phyloP scores from a whole-genome alignment of 805 yeast species.

The Candida lessepsii region DNA sequence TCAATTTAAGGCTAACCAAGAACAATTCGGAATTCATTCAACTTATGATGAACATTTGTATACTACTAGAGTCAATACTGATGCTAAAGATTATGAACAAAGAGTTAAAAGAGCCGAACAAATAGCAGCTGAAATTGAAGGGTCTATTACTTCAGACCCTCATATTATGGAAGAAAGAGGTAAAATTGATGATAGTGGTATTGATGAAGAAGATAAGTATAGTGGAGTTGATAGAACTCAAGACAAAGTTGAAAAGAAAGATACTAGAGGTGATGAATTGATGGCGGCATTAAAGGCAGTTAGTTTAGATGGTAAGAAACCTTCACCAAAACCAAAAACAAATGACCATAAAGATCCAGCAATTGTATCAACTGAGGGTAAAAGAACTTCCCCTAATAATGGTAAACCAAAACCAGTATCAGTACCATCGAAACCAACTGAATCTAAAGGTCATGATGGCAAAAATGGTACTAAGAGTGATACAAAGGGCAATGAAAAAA shows the following conservation, averaged over 20 bases:
- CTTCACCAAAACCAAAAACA: constrained; percentile 56
- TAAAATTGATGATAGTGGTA: constrained; percentile 72
- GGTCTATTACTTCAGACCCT: constrained; percentile 62
- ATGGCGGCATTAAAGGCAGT: constrained; percentile 46
- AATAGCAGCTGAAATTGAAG: constrained; percentile 81
- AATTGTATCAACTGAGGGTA: constrained; percentile 46
- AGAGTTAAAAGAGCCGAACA: constrained; percentile 69
- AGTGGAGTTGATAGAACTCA: constrained; percentile 75
- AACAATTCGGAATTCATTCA: constrained; percentile 84
- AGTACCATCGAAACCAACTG: constrained; percentile 27
- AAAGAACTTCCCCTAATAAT: constrained; percentile 27
- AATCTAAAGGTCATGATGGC: no score
- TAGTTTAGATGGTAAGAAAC: constrained; percentile 28
- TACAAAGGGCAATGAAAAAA: no score
- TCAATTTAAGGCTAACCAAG: constrained; percentile 89
- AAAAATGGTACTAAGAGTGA: no score
- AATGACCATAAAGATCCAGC: constrained; percentile 63
- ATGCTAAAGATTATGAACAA: constrained; percentile 69
- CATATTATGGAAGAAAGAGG: constrained; percentile 96
- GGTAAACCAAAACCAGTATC: constrained; percentile 27
- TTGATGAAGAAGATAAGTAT: constrained; percentile 95
- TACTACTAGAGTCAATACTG: constrained; percentile 71
- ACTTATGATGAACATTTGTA: constrained; percentile 82
- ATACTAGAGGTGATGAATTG: constrained; percentile 44
- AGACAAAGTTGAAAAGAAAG: constrained; percentile 8